Conservation (phyloP, 2,329 filamentous ascomycete genomes). For the Fusarium staphyleae region DNA sequence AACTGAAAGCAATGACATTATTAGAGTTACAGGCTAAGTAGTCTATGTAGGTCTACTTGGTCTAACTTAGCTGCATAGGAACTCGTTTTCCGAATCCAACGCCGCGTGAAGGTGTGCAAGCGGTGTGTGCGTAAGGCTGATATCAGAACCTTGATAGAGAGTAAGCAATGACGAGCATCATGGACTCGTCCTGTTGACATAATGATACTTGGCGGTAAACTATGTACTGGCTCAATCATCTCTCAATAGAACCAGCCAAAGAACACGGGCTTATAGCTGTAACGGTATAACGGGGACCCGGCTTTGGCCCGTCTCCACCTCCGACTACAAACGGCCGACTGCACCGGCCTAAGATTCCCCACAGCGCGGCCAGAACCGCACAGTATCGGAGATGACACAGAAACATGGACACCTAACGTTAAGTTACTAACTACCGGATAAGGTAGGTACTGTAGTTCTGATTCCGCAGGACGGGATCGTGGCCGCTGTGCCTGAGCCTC, state of each 20-base stretch:
- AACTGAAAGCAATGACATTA: too few relatives aligned
- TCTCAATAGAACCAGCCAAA: conserved; percentile 14
- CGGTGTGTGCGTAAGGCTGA: neutral
- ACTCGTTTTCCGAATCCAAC: too few relatives aligned
- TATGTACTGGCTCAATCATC: neutral
- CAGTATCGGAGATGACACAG: conserved; percentile 34
- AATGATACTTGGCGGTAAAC: too few relatives aligned
- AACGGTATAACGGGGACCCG: conserved; percentile 3
- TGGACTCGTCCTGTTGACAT: too few relatives aligned
- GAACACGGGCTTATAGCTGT: conserved; percentile 19
- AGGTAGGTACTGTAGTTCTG: neutral
- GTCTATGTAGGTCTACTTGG: too few relatives aligned
- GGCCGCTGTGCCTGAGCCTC: conserved; percentile 11
- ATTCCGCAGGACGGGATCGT: conserved; percentile 27
- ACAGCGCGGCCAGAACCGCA: conserved; percentile 34
- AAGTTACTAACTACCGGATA: conserved; percentile 3
- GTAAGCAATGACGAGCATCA: too few relatives aligned
- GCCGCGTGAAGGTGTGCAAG: too few relatives aligned
- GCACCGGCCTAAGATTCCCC: conserved; percentile 18
- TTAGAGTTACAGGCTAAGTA: too few relatives aligned
- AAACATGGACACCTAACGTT: too few relatives aligned
- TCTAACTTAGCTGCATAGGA: too few relatives aligned
- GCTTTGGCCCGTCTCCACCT: conserved; percentile 19
- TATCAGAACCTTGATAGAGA: neutral
- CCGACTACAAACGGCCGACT: conserved; percentile 23